Conservation (phyloP, 768 basidiomycete genomes). For the Mycena rosella region DNA sequence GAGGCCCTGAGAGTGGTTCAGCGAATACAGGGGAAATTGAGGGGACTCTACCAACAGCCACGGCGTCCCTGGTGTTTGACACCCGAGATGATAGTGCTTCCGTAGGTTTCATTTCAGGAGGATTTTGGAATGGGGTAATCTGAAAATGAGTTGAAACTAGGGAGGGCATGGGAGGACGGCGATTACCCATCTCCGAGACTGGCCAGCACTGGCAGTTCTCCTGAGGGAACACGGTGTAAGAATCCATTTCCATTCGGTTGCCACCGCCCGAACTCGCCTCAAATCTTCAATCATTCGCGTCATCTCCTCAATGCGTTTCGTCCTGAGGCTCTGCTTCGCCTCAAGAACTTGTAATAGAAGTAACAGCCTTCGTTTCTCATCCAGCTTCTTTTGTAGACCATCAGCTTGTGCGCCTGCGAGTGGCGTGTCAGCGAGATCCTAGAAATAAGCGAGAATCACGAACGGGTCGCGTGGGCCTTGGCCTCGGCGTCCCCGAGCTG, state of each 20-base stretch:
- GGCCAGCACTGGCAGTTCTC: not conserved
- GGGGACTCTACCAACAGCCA: not conserved
- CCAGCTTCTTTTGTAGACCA: constrained; percentile 4
- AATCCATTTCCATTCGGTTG: not conserved
- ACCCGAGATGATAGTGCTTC: not conserved
- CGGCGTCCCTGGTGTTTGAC: constrained; percentile 10
- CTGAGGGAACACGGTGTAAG: not conserved
- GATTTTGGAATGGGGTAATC: not conserved
- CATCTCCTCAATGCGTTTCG: constrained; percentile 17
- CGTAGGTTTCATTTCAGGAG: not conserved
- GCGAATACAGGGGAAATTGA: not conserved
- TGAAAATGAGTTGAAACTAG: not conserved
- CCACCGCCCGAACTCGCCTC: not conserved
- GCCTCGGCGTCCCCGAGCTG: constrained; percentile 10
- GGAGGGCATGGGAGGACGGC: not conserved
- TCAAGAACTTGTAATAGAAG: constrained; percentile 25
- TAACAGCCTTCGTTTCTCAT: constrained; percentile 5
- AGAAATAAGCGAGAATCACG: not conserved
- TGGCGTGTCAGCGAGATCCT: not conserved
- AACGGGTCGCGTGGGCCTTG: constrained; percentile 8
- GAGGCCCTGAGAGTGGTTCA: not conserved
- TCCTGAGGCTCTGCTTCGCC: constrained; percentile 16
- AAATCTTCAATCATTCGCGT: not conserved
- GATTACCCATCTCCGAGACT: not conserved
- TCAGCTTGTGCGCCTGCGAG: not conserved